These are phyloP conservation scores for Lycium barbarum DNA, from an alignment of 257 asterid species.

Conservation along the genomic window DNA sequence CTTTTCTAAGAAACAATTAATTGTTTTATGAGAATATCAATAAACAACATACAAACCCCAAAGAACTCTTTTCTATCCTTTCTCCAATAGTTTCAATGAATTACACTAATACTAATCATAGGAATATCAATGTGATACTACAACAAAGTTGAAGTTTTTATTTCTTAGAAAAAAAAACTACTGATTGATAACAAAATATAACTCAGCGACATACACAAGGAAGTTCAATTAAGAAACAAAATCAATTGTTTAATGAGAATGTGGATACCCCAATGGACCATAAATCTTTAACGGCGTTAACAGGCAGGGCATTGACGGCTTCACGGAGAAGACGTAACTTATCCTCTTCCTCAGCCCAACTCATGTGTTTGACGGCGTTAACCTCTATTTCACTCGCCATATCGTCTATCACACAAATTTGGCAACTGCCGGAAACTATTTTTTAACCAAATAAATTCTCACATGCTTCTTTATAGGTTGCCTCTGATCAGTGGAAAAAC, in stretches of 20 bases:
- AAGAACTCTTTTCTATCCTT: no score
- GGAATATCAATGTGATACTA: neutral
- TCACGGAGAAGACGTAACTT: conserved; percentile 48
- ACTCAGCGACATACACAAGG: neutral
- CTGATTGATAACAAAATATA: neutral
- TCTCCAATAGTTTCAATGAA: no score
- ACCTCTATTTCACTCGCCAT: conserved; percentile 52
- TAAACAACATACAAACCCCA: conserved; percentile 52
- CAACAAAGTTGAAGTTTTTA: neutral
- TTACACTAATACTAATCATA: no score
- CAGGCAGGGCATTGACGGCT: conserved; percentile 61
- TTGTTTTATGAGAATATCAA: neutral
- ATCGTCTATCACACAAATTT: neutral
- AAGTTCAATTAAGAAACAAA: neutral
- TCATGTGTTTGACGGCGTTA: conserved; percentile 32
- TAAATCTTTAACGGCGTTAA: conserved; percentile 59
- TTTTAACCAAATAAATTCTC: neutral
- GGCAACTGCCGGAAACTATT: conserved; percentile 35
- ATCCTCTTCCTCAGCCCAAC: conserved; percentile 35
- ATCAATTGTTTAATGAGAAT: neutral
- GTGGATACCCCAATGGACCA: conserved; percentile 62
- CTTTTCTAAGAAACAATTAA: neutral
- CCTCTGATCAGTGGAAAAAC: no score
- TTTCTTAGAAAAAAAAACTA: neutral
- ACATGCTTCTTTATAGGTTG: no score